These are phyloP conservation scores for Poronia punctata DNA, from an alignment of 495 filamentous ascomycete species.

Conservation along the genomic window DNA sequence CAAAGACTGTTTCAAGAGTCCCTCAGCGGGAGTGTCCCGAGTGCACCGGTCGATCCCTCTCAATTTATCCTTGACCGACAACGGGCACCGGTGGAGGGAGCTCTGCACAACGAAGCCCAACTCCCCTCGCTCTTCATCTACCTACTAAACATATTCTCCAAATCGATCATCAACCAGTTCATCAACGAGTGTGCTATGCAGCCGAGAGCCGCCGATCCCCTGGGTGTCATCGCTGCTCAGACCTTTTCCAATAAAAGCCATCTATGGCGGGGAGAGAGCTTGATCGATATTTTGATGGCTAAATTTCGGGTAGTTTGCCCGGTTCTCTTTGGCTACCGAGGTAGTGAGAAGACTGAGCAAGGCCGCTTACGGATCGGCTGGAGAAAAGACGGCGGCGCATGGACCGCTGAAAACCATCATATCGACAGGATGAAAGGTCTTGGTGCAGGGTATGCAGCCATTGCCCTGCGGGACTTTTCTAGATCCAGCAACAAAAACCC, in stretches of 20 bases:
- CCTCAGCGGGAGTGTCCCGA: conserved; percentile 34
- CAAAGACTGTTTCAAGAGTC: conserved; percentile 31
- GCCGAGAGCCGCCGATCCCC: conserved; percentile 66
- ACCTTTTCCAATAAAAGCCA: conserved; percentile 65
- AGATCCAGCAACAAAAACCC: conserved; percentile 61
- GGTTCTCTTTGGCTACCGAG: conserved; percentile 77
- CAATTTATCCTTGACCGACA: conserved; percentile 54
- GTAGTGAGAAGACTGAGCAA: conserved; percentile 62
- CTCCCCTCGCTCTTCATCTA: conserved; percentile 71
- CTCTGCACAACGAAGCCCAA: conserved; percentile 44
- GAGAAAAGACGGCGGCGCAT: conserved; percentile 52
- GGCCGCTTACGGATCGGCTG: conserved; percentile 70
- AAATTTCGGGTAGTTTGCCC: conserved; percentile 79
- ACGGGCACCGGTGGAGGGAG: conserved; percentile 46
- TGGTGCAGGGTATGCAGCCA: conserved; percentile 72
- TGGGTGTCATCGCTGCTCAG: conserved; percentile 68
- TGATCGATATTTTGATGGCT: conserved; percentile 84
- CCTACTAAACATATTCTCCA: conserved; percentile 74
- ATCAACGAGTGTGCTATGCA: conserved; percentile 65
- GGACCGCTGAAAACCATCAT: conserved; percentile 59
- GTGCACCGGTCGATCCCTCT: conserved; percentile 58
- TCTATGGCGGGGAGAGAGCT: conserved; percentile 58
- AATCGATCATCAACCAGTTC: conserved; percentile 68
- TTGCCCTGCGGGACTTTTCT: conserved; percentile 74
- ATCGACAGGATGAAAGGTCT: conserved; percentile 77